Base-by-base conservation (phyloP, 768 basidiomycete genomes). In the Leccinum longicurvipes region DNA sequence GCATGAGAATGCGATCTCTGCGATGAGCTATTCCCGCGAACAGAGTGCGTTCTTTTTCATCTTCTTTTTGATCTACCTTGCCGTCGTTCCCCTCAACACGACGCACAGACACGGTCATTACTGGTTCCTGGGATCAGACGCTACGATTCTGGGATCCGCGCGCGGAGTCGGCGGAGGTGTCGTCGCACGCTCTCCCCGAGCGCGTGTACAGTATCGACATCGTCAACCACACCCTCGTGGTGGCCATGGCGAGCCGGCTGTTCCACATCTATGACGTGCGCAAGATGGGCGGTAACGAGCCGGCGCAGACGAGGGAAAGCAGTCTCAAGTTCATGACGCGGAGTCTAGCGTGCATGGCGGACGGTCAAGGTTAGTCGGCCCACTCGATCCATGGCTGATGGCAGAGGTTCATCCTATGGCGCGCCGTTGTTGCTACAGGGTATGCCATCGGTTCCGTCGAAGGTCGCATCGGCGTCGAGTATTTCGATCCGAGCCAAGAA, bases 401-500 rank as follows among this genome's bases (percentile, higher is more conserved):
- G 5, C n/a, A 5, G 36, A n/a, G 39, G 19, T 11, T 19, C 39
- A 39, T 39, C n/a, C 5, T 10, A 19, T 39, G 39, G 3, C 5
- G 8, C 34, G 4, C n/a, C 34, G 8, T 36, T 36, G 6, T 36
- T 3, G 36, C 53, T 19, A 15, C 63, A 91, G 94, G 96, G 11
- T 99, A 92, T 71, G 94, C 94, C 11, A 92, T 88, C 0, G 91
- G 89, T 0, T 94, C 92, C 0, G 93, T 95, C 14, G 97, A 99
- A 65, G 97, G 97, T 1, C 82, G 97, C 23, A 97, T 98, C 55
- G 93, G 95, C 0, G 94, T 98, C 28, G 97, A 99, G 71, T 99
- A 96, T 71, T 95, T 97, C 62, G 92, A 98, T 60, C 85, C 91
- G 2, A 82, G 82, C 4, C 79, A 86, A 0, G 82, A 83, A 24